Conservation (phyloP, 2,329 filamentous ascomycete genomes). For the Fusarium sp. region DNA sequence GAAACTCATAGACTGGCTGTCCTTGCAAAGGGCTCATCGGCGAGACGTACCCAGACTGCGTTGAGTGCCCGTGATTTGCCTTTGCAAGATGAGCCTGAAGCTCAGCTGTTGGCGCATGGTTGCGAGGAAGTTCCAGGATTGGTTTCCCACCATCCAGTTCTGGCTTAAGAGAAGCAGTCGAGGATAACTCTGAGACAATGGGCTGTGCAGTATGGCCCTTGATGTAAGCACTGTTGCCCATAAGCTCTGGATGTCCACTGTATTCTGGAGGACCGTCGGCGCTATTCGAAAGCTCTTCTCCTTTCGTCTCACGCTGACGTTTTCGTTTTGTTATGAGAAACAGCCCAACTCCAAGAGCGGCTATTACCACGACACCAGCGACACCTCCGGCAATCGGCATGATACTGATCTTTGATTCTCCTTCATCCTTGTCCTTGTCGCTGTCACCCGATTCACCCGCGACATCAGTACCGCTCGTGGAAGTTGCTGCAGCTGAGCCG, state of each 20-base stretch:
- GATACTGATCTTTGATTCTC: conserved; percentile 43
- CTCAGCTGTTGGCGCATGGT: conserved; percentile 48
- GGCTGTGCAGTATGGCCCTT: conserved; percentile 21
- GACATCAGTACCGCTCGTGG: background rate
- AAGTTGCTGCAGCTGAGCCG: conserved; percentile 29
- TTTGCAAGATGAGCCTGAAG: conserved; percentile 45
- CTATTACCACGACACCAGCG: conserved; percentile 47
- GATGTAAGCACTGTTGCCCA: conserved; percentile 35
- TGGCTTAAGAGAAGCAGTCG: conserved; percentile 46
- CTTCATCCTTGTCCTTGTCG: conserved; percentile 11
- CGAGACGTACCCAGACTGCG: conserved; percentile 35
- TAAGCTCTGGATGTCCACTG: conserved; percentile 55
- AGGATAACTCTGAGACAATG: conserved; percentile 40
- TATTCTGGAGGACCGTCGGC: conserved; percentile 38
- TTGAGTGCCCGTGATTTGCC: conserved; percentile 39
- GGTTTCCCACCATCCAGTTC: conserved; percentile 45
- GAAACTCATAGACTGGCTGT: too few species aligned
- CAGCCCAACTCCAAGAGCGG: conserved; percentile 50
- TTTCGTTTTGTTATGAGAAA: conserved; percentile 58
- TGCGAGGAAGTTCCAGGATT: conserved; percentile 44
- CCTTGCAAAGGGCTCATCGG: conserved; percentile 43
- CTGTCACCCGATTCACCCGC: background rate
- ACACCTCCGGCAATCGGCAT: conserved; percentile 55
- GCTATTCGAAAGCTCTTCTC: conserved; percentile 42
- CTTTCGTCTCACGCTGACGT: conserved; percentile 47